These are phyloP conservation scores for Nakazawaea laoshanensis DNA, from an alignment of 805 yeast genomes.

Conservation along the genomic window DNA sequence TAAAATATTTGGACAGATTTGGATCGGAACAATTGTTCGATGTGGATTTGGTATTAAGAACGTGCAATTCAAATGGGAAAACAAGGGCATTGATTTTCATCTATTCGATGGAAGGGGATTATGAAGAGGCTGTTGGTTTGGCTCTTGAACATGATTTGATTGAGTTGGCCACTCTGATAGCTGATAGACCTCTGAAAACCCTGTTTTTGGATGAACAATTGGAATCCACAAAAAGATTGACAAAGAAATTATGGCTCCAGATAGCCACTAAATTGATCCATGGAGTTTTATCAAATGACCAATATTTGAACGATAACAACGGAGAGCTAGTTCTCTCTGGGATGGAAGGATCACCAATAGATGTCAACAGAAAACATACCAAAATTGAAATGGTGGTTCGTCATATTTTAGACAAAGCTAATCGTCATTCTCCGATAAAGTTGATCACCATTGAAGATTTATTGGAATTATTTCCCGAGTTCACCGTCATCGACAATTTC, in stretches of 20 bases:
- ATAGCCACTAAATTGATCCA: conserved; percentile 45
- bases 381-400: conserved; percentile 22
- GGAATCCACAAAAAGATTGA: conserved; percentile 27
- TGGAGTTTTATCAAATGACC: conserved; percentile 21
- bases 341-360: conserved; percentile 16
- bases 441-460: conserved; percentile 68
- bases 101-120: conserved; percentile 58
- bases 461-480: conserved; percentile 78
- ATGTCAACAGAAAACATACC: conserved; percentile 20
- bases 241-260: conserved; percentile 69
- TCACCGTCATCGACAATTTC: conserved; percentile 71
- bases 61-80: conserved; percentile 55
- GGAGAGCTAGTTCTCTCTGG: conserved; percentile 7
- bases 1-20: conserved; percentile 37
- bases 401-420: conserved; percentile 34
- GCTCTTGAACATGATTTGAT: conserved; percentile 57
- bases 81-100: conserved; percentile 63
- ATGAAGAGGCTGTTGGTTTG: conserved; percentile 72
- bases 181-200: conserved; percentile 41
- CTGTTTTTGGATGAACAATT: conserved; percentile 26
- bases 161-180: conserved; percentile 49
- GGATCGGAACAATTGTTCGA: conserved; percentile 38
- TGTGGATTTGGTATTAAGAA: conserved; percentile 63
- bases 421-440: conserved; percentile 10
- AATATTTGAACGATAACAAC: conserved; percentile 15